phyloP scores from a whole-genome alignment of 805 yeast species.

The Teunomyces stri region DNA sequence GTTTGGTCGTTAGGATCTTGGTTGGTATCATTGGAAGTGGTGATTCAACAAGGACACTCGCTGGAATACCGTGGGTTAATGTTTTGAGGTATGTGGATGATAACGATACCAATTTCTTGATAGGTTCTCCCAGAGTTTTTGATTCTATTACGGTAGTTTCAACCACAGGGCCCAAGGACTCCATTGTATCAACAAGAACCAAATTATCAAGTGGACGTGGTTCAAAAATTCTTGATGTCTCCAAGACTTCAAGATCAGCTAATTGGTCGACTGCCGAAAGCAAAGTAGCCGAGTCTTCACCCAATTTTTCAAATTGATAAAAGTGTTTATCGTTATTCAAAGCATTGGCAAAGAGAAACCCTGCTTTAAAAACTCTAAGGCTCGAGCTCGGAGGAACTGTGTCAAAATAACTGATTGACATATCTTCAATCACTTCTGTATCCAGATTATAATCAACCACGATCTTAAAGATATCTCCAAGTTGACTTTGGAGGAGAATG shows the following conservation, averaged over 20 bases:
- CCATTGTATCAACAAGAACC: constrained; percentile 51
- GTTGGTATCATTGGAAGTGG: constrained; percentile 68
- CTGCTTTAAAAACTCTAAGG: constrained; percentile 66
- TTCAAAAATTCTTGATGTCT: background rate
- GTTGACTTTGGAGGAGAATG: constrained; percentile 62
- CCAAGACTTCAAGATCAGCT: background rate
- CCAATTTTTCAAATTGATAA: constrained; percentile 79
- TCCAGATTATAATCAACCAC: constrained; percentile 49
- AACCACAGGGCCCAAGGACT: constrained; percentile 52
- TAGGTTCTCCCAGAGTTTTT: constrained; percentile 10
- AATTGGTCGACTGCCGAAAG: background rate
- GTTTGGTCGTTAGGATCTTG: constrained; percentile 62
- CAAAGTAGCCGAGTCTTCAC: constrained; percentile 43
- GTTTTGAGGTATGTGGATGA: constrained; percentile 44
- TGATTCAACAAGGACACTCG: constrained; percentile 65
- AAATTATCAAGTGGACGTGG: constrained; percentile 50
- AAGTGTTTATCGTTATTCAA: constrained; percentile 61
- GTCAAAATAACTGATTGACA: constrained; percentile 71
- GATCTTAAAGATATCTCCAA: constrained; percentile 73
- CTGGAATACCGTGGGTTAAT: constrained; percentile 56
- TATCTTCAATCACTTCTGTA: constrained; percentile 37
- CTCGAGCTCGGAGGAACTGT: constrained; percentile 59
- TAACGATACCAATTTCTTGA: constrained; percentile 24
- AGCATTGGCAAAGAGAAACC: constrained; percentile 68
- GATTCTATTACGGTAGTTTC: constrained; percentile 22